phyloP scores from a whole-genome alignment of 2,329 filamentous ascomycete species.

The Talaromyces rugulosus region DNA sequence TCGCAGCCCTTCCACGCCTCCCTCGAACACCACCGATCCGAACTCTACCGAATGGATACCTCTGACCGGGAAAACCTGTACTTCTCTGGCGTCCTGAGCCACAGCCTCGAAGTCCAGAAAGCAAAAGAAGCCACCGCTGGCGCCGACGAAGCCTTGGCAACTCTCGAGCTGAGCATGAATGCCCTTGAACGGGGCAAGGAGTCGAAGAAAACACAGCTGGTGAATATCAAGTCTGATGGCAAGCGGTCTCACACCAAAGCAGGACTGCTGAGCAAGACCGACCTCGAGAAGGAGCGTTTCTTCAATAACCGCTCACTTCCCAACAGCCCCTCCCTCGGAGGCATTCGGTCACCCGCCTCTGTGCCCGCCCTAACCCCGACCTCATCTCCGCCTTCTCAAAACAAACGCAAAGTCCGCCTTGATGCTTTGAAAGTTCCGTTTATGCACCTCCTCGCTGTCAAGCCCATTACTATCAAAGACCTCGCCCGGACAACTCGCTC shows the following conservation, averaged over 20 bases:
- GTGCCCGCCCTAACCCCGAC: slow-evolving; percentile 39
- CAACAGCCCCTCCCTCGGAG: slow-evolving; percentile 38
- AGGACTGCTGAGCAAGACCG: slow-evolving; percentile 32
- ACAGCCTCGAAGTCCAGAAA: slow-evolving; percentile 53
- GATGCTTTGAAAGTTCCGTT: slow-evolving; percentile 44
- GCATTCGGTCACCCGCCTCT: slow-evolving; percentile 33
- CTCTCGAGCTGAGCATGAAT: slow-evolving; percentile 56
- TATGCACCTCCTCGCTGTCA: slow-evolving; percentile 52
- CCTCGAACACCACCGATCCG: slow-evolving; percentile 52
- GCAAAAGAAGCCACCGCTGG: slow-evolving; percentile 52
- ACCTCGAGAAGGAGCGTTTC: slow-evolving; percentile 39
- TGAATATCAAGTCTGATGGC: slow-evolving; percentile 34
- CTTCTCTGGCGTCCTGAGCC: slow-evolving; percentile 55
- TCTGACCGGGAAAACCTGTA: slow-evolving; percentile 46
- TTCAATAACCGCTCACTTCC: slow-evolving; percentile 38
- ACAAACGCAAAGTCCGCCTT: slow-evolving; percentile 35
- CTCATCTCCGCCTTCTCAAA: slow-evolving; percentile 34
- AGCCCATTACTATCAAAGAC: slow-evolving; percentile 44
- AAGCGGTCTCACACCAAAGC: slow-evolving; percentile 18
- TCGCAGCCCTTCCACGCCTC: slow-evolving; percentile 52
- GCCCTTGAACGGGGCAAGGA: slow-evolving; percentile 58
- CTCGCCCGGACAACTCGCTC: slow-evolving; percentile 46
- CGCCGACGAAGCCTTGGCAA: slow-evolving; percentile 57
- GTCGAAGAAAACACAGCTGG: slow-evolving; percentile 50
- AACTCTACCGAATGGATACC: slow-evolving; percentile 50